Conservation (phyloP, 208 protist species). For the Trichomonas vaginalis region DNA sequence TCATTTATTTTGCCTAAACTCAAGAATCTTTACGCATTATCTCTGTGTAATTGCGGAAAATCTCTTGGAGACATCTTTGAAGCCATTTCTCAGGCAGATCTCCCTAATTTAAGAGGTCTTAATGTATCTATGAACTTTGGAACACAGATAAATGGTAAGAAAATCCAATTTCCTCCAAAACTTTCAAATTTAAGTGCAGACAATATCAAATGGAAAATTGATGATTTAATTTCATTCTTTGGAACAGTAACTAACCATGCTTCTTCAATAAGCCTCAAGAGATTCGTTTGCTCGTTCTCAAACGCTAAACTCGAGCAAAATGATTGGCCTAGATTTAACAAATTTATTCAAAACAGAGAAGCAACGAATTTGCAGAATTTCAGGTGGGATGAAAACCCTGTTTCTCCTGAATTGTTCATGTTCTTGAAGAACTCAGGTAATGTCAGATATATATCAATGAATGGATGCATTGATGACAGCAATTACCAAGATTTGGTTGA, state of each 20-base stretch:
- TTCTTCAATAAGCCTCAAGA: background rate
- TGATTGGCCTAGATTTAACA: background rate
- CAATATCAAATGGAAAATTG: background rate
- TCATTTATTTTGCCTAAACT: background rate
- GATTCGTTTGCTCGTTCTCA: background rate
- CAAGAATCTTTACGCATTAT: background rate
- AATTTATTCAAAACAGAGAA: background rate
- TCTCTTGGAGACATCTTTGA: background rate
- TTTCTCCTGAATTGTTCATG: background rate
- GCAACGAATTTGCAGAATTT: background rate
- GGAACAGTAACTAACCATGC: background rate
- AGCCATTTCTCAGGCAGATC: background rate
- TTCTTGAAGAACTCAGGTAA: background rate
- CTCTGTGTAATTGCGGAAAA: background rate
- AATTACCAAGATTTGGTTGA: background rate
- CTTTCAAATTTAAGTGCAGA: background rate
- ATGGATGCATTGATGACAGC: background rate
- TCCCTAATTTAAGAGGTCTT: background rate
- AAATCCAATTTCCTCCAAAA: background rate
- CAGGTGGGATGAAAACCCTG: background rate
- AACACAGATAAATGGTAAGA: background rate
- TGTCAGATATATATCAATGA: background rate
- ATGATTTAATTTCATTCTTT: background rate
- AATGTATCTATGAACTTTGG: background rate
- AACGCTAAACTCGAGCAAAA: background rate